Evolutionary conservation across 306 rosid genomes (phyloP), one percentile per base, ranked within the genome.

Genomic region (Dryas alaskensis): DNA sequence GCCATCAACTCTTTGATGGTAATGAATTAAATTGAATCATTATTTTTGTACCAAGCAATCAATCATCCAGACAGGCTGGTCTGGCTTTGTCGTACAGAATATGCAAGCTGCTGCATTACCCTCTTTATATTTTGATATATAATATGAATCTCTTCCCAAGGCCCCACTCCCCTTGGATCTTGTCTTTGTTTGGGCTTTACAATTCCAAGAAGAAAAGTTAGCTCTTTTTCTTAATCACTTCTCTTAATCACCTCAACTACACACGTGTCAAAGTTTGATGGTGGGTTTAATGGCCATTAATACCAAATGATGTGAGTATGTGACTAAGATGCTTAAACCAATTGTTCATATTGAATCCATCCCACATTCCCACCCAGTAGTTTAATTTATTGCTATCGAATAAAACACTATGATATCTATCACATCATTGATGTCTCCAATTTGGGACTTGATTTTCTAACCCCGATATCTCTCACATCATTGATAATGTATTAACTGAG

Each of bases 131-230:
- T 22, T 22, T 22, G 0, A 22, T 19, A 50, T 46, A 6, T 49
- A 49, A 49, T 52, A 22, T 58, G 61, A 5, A 14, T 54, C 48
- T 19, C 60, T 58, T 16, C n/a, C 10, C 45, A 1, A 60, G 27
- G 81, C 61, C 84, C 80, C 84, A 70, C 84, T 37, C 1, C 16
- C 16, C 27, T 50, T 71, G 74, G 80, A 80, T 80, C 78, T 58
- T 70, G 81, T 58, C 73, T 11, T 10, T 40, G 3, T 55, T 64
- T 57, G 22, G 6, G 8, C 8, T 73, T 60, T 60, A 3, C 7
- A 8, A 7, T 14, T 46, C 17, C 42, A 46, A 19, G 39, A 51
- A 51, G 11, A 63, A 48, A 16, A 22, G 7, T 63, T 6, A 13
- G 47, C 66, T 60, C 64, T 31, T 11, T 22, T 22, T 22, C 22